Base-by-base conservation (phyloP, 352 stramenopile genomes). In the Phytopythium kandeliae region DNA sequence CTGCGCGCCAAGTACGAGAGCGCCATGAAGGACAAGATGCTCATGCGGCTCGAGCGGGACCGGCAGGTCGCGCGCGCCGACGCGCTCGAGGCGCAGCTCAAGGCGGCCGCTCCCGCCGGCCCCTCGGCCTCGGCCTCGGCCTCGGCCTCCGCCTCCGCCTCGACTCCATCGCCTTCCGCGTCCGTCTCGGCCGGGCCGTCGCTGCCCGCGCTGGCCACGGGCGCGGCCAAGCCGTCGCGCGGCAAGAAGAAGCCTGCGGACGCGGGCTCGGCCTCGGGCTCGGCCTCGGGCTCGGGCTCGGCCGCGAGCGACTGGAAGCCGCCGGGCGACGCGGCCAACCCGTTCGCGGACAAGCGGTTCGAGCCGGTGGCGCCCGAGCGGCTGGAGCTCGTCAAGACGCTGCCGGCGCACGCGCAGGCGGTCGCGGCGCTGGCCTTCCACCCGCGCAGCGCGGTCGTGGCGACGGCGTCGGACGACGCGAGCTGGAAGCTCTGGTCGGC, bases 1-100 rank as follows among this genome's bases (percentile, higher is more conserved):
- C 71, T 98, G 28, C 94, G 96, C 56, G 60, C 70, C 49, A 97
- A 97, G 66, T 97, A 98, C 61, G 87, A 97, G 60, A 87, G 88
- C 43, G 90, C 88, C 8, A 97, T 98, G 85, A 98, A 98, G 63
- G 94, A 98, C 63, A 98, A 98, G 62, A 98, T 98, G 92, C 85
- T 98, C 28, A 96, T 97, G 81, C 84, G 89, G 8, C 84, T 98
- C 37, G 92, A 98, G 62, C 69, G 93, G 19, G 94, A 98, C 54
- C 86, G 91, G 1, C 84, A 96, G 51, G 86, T 81, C 28, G 89
- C 92, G 17, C 87, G 79, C 49, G 82, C 86, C 8, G 85, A 97
- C 46, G 85, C 85, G n/a, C 70, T 98, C 1, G 89, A 97, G 55
- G 56, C 65, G 13, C 88, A 97, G 51, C 63, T 97, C 13, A 87